Conservation (phyloP, 768 basidiomycete genomes). For the Porphyrellus cyaneotinctus region DNA sequence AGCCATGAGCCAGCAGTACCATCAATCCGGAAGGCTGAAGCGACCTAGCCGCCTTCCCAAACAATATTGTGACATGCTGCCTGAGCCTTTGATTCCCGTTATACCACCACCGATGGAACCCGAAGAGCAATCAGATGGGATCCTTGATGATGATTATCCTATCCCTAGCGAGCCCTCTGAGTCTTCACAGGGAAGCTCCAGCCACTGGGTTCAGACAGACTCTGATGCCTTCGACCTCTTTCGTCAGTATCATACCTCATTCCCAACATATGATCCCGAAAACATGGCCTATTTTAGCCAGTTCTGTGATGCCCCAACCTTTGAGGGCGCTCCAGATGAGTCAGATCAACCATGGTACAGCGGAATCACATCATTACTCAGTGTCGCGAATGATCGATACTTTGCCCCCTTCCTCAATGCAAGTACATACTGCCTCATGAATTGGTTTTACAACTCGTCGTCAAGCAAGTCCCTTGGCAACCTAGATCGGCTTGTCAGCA, state of each 20-base stretch:
- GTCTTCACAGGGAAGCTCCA: not conserved
- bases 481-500: not conserved
- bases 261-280: not conserved
- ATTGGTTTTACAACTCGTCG: not conserved
- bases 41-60: not conserved
- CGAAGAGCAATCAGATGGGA: not conserved
- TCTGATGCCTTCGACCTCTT: not conserved
- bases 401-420: not conserved
- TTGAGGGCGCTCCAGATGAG: not conserved
- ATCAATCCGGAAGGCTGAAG: not conserved
- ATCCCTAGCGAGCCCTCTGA: not conserved
- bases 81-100: not conserved
- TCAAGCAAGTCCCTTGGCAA: not conserved
- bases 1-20: no score
- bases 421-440: not conserved
- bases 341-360: not conserved
- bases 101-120: not conserved
- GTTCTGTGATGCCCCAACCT: not conserved
- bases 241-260: not conserved
- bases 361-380: not conserved
- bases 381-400: not conserved
- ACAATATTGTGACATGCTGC: not conserved
- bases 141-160: not conserved
- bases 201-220: not conserved
- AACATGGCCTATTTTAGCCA: not conserved